phyloP scores from a whole-genome alignment of 2,329 filamentous ascomycete species.

The Albifimbria verrucaria region DNA sequence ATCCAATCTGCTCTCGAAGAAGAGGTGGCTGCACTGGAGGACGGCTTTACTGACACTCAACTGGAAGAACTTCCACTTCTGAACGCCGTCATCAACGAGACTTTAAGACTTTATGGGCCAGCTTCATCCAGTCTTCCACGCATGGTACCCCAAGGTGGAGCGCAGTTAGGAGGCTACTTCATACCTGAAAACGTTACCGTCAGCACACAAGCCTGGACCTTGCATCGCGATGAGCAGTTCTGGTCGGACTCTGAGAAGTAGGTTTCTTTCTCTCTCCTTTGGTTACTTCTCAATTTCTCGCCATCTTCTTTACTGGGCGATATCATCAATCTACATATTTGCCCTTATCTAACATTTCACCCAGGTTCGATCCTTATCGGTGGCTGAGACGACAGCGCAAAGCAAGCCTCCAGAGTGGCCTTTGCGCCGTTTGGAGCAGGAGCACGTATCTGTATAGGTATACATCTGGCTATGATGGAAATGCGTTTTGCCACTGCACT shows the following conservation, averaged over 20 bases:
- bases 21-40: background rate
- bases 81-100: slow-evolving; percentile 1
- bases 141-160: background rate
- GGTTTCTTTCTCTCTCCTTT: background rate
- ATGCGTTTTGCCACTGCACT: slow-evolving; percentile 1
- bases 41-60: background rate
- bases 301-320: background rate
- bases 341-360: background rate
- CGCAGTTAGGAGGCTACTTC: background rate
- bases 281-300: background rate
- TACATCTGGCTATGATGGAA: slow-evolving; percentile 1
- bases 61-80: background rate
- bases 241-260: background rate
- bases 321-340: background rate
- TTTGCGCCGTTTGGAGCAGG: background rate
- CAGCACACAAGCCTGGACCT: background rate
- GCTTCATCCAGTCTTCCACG: background rate
- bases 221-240: background rate
- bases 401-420: background rate
- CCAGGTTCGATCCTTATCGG: slow-evolving; percentile 1
- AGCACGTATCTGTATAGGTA: background rate
- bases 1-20: background rate
- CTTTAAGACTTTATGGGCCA: slow-evolving; percentile 1
- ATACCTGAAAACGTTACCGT: background rate
- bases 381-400: background rate